These are phyloP conservation scores for Naganishia sp. DNA, from an alignment of 1,284 basidiomycete genomes.

Conservation along the genomic window DNA sequence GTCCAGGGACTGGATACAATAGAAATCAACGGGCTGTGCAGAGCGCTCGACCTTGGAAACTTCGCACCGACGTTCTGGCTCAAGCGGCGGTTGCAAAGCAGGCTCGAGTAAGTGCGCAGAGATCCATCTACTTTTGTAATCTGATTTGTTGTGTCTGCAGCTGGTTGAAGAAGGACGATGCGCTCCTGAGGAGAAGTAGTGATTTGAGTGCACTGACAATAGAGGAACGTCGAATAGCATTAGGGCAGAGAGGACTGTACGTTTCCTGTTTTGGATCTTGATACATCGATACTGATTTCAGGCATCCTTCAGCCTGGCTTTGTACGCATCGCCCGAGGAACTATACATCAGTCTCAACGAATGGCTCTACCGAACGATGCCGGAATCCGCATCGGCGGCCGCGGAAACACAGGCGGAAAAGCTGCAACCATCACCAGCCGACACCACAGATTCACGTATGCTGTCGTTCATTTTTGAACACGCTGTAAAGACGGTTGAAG, in stretches of 20 bases:
- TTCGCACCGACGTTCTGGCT: slow-evolving; percentile 27
- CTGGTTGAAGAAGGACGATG: slow-evolving; percentile 29
- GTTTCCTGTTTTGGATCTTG: neutral
- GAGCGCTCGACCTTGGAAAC: slow-evolving; percentile 32
- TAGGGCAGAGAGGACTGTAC: slow-evolving; percentile 33
- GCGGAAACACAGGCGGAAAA: neutral
- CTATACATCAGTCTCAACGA: slow-evolving; percentile 20
- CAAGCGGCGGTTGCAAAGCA: slow-evolving; percentile 23
- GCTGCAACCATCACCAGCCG: neutral
- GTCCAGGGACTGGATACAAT: slow-evolving; percentile 15
- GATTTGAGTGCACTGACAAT: slow-evolving; percentile 21
- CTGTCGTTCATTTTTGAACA: slow-evolving; percentile 19
- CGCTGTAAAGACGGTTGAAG: slow-evolving; percentile 26
- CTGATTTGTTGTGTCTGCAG: neutral
- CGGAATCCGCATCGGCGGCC: slow-evolving; percentile 18
- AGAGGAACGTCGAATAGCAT: slow-evolving; percentile 33
- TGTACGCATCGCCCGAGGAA: slow-evolving; percentile 24
- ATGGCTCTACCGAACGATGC: slow-evolving; percentile 28
- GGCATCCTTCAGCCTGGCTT: slow-evolving; percentile 13
- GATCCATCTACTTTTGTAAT: neutral
- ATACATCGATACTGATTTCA: neutral
- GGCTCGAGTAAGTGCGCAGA: slow-evolving; percentile 19
- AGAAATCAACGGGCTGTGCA: slow-evolving; percentile 26
- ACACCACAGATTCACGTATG: slow-evolving; percentile 21
- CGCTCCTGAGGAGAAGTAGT: slow-evolving; percentile 11